Base-by-base conservation (phyloP, 805 yeast genomes). In the Lachancea waltii region DNA sequence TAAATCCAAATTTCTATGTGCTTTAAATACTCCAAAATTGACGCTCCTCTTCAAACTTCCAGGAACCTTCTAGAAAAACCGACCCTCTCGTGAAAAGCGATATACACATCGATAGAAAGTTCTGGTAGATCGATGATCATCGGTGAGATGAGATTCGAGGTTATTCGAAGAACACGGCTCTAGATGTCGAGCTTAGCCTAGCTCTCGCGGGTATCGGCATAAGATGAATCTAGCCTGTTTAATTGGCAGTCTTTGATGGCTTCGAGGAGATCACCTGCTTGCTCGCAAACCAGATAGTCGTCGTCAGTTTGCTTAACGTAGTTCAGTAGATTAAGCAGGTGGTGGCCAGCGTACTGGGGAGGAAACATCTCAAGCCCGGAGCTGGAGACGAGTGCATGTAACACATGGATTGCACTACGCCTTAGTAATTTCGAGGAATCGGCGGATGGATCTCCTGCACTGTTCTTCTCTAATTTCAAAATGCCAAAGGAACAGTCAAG, bases 401-500 rank as follows among this genome's bases (percentile, higher is more conserved):
- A 61, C 17, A 87, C 58, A 9, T 80, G 82, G 3, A 86, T 69
- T 0, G 95, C 85, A 1, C 94, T 67, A 26, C 96, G 67, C 45
- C 94, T 69, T 72, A 87, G 70, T 0, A 79, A 61, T 9, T 49
- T 52, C 0, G 60, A 51, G n/a, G 58, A 62, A 2, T 68, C 69
- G 34, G 46, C 55, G 3, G 43, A 47, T 11, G n/a, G 32, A 9
- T 31, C 17, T 11, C 19, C 20, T 13, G 33, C 17, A 11, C 11
- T 22, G 10, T 11, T 14, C 7, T 65, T 56, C 68, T 95, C 72
- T 68, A 73, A 50, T 56, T 72, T 78, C 36, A 92, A 56, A 0
- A 90, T 71, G 5, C 95, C 95, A 22, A 83, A 56, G 0, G 85
- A 77, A 53, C 94, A 79, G 52, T 87, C 96, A 30, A 85, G 60